Percentiles rank a stretch among this genome's conserved stretches.
phyloP scores from a whole-genome alignment of 495 filamentous ascomycete genomes.

The Aeminium ludgeri region DNA sequence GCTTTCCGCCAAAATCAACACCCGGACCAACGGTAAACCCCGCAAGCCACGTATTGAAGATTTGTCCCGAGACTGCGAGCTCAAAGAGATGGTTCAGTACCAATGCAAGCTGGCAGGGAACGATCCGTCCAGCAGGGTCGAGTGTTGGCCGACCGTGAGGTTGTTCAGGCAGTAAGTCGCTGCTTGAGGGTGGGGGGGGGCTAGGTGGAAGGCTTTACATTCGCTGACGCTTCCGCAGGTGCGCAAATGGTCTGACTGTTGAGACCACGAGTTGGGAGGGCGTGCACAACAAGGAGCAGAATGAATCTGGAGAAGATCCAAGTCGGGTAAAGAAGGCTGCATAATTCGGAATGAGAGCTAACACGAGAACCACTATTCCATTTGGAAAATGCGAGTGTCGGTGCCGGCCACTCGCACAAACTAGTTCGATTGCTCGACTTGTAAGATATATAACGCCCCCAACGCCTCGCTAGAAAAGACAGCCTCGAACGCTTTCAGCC shows the following conservation, averaged over 20 bases:
- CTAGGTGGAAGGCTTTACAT: too few species aligned
- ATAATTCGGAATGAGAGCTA: too few species aligned
- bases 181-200: too few species aligned
- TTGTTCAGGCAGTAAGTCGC: conserved; percentile 58
- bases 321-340: neutral
- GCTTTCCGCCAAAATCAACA: conserved; percentile 35
- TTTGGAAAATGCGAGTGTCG: too few species aligned
- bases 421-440: neutral
- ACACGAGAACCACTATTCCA: too few species aligned
- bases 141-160: conserved; percentile 58
- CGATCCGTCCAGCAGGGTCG: conserved; percentile 34
- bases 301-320: neutral
- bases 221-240: conserved; percentile 33
- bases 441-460: too few species aligned
- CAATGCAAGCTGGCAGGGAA: conserved; percentile 47
- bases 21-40: conserved; percentile 27
- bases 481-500: too few species aligned
- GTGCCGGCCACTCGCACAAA: too few species aligned
- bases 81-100: conserved; percentile 70
- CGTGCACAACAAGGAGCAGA: conserved; percentile 1
- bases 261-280: conserved; percentile 71
- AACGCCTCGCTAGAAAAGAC: too few species aligned
- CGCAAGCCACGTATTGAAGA: conserved; percentile 44
- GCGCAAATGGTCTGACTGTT: conserved; percentile 55
- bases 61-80: conserved; percentile 39